phyloP scores from a whole-genome alignment of 768 basidiomycete species.

The Clitopilus passeckerianus region DNA sequence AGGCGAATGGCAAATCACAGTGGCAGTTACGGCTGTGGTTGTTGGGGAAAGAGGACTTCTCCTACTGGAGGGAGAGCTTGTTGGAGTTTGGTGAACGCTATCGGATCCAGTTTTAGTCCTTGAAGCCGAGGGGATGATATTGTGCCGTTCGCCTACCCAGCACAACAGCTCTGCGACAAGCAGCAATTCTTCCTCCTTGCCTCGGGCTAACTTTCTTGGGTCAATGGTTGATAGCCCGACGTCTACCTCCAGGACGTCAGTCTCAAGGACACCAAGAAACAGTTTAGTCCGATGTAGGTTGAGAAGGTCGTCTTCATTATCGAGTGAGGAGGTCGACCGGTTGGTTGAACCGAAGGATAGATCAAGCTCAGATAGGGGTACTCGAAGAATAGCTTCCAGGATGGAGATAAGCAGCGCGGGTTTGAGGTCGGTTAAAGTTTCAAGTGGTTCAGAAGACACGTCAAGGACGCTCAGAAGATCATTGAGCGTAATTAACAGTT shows the following conservation, averaged over 20 bases:
- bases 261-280: slow-evolving; percentile 69
- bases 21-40: slow-evolving; percentile 3
- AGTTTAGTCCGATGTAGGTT: slow-evolving; percentile 68
- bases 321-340: slow-evolving; percentile 28
- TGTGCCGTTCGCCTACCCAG: slow-evolving; percentile 51
- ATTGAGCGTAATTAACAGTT: slow-evolving; percentile 36
- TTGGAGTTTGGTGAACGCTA: not conserved
- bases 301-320: slow-evolving; percentile 16
- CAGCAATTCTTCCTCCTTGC: slow-evolving; percentile 62
- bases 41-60: not conserved
- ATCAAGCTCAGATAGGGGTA: slow-evolving; percentile 16
- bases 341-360: slow-evolving; percentile 8
- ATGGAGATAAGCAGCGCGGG: slow-evolving; percentile 69
- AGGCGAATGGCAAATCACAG: not conserved
- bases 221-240: slow-evolving; percentile 66
- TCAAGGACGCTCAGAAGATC: slow-evolving; percentile 23
- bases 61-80: slow-evolving; percentile 1
- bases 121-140: slow-evolving; percentile 20
- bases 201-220: slow-evolving; percentile 57
- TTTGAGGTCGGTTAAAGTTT: slow-evolving; percentile 52
- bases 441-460: slow-evolving; percentile 26
- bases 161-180: slow-evolving; percentile 65
- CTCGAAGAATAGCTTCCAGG: slow-evolving; percentile 54
- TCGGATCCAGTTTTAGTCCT: not conserved
- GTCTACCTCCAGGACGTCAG: slow-evolving; percentile 54